A percentile compares a stretch with the other conserved stretches of the same genome.
phyloP scores from a whole-genome alignment of 768 basidiomycete genomes.

The Hygrocybe coccinea region DNA sequence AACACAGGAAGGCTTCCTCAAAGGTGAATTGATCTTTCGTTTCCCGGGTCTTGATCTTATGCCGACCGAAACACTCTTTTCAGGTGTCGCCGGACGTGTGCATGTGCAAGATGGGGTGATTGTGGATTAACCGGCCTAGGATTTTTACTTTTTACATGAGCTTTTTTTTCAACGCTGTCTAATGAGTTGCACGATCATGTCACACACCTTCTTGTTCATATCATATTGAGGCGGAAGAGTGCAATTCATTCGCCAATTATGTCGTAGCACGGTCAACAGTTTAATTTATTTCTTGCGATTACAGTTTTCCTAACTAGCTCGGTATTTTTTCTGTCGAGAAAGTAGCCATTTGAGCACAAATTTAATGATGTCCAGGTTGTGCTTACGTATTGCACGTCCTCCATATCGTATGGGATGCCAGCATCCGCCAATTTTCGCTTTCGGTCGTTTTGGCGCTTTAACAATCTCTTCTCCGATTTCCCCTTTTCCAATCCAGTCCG shows the following conservation, averaged over 20 bases:
- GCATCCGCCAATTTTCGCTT: constrained; percentile 72
- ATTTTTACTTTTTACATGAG: no score
- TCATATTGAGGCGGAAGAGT: no score
- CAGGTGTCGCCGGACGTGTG: not conserved
- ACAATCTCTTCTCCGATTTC: constrained; percentile 59
- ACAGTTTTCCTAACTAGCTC: no score
- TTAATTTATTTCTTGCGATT: no score
- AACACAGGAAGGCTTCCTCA: constrained; percentile 57
- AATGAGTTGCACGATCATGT: no score
- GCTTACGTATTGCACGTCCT: constrained; percentile 78
- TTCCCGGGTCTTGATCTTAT: not conserved
- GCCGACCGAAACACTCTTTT: not conserved
- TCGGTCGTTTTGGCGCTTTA: constrained; percentile 71
- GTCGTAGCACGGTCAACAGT: not conserved
- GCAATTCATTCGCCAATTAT: no score
- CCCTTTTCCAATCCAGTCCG: constrained; percentile 69
- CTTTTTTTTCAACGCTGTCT: no score
- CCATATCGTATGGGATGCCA: constrained; percentile 87
- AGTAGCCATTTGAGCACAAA: not conserved
- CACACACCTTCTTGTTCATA: no score
- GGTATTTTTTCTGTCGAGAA: not conserved
- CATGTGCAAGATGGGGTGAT: not conserved
- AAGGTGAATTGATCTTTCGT: constrained; percentile 17
- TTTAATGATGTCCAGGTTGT: not conserved
- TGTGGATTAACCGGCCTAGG: not conserved